Evolutionary conservation across 2,329 filamentous ascomycete genomes (phyloP), one percentile per base, ranked within the genome.

Genomic region (Colletotrichum liaoningense): DNA sequence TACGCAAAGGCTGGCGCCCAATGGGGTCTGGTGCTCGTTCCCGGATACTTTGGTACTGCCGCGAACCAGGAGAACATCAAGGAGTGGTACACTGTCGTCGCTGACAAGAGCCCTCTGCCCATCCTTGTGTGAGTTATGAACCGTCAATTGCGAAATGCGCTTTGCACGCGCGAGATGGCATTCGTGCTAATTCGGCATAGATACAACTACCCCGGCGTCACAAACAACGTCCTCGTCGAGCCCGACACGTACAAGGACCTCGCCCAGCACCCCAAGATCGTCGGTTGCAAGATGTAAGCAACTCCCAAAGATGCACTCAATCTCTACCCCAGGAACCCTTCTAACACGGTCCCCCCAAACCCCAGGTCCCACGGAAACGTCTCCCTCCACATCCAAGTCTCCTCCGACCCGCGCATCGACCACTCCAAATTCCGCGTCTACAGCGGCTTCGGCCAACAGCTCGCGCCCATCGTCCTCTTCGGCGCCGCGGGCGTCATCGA

Each of bases 401-500:
- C 89, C 6, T 86, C 89, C 1, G 88, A 89, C 75, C 91, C 90
- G 0, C 81, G 84, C 55, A 92, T 93, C 78, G 86, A 92, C 80
- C 89, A 91, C 78, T 79, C 84, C 26, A 84, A 88, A 64, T 93
- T 93, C 83, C 87, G 86, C 73, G 88, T 92, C 28, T 93, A 89
- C 85, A 91, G 89, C 26, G 91, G 91, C 4, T 87, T 93, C 14
- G 92, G 91, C 5, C 91, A 93, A 78, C 91, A 93, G 80, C 86
- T 93, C 11, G 87, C 90, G 0, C 90, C 91, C 0, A 89, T 92
- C 19, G 85, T 93, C 1, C 83, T 88, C 46, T 88, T 93, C 71
- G 90, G 91, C 59, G 90, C 89, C 19, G 90, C 88, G 7, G 91
- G 91, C 19, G 90, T 91, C 28, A 93, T 93, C 72, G 92, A 93